Evolutionary conservation across 345 rosid species (phyloP).

Genomic region (Sapria himalayana): DNA sequence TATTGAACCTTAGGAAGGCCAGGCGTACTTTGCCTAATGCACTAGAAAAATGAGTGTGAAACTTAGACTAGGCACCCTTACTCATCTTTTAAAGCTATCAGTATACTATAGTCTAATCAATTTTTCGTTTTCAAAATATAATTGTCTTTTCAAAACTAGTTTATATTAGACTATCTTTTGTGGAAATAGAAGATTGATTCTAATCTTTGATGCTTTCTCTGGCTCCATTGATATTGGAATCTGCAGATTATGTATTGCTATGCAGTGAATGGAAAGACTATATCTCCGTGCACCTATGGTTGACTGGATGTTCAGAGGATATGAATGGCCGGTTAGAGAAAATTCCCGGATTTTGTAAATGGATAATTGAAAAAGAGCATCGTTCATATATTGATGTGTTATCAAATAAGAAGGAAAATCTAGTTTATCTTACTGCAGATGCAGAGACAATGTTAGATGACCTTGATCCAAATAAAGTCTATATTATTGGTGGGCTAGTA

Average conservation of each 20-base stretch:
- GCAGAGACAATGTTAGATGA: conserved; percentile 49
- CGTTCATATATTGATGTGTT: conserved; percentile 50
- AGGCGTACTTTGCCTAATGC: too few relatives aligned
- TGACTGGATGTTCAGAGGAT: conserved; percentile 59
- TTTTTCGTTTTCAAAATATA: too few relatives aligned
- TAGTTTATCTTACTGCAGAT: conserved; percentile 85
- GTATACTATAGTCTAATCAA: too few relatives aligned
- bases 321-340: conserved; percentile 45
- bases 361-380: conserved; percentile 76
- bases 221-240: too few relatives aligned
- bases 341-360: conserved; percentile 74
- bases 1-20: too few relatives aligned
- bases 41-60: too few relatives aligned
- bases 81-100: too few relatives aligned
- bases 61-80: too few relatives aligned
- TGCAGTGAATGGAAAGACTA: conserved; percentile 55
- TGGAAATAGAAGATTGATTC: too few relatives aligned
- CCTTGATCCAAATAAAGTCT: conserved; percentile 36
- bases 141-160: too few relatives aligned
- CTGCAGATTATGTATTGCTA: conserved; percentile 83
- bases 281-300: conserved; percentile 60
- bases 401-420: conserved; percentile 34
- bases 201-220: too few relatives aligned
- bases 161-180: too few relatives aligned
- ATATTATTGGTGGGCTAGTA: conserved; percentile 73